phyloP scores from a whole-genome alignment of 140 eudicot species.

The Anethum foeniculum region DNA sequence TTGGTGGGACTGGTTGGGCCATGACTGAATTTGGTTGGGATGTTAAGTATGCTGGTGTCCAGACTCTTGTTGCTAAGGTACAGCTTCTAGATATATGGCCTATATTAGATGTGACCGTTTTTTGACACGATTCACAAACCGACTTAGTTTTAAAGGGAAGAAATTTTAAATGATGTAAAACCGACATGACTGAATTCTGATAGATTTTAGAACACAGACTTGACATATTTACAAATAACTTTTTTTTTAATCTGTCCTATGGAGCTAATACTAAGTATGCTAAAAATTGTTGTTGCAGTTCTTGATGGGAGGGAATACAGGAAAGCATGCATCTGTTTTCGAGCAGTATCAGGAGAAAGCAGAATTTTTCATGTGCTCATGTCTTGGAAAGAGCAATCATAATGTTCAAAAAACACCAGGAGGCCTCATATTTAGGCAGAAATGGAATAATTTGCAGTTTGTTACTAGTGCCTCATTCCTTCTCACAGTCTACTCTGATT shows the following conservation, averaged over 20 bases:
- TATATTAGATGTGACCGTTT: neutral
- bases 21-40: conserved; percentile 99
- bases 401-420: conserved; percentile 89
- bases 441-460: conserved; percentile 95
- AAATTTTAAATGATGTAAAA: no score
- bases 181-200: neutral
- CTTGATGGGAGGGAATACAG: conserved; percentile 75
- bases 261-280: neutral
- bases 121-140: no score
- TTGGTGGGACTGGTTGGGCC: conserved; percentile 98
- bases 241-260: no score
- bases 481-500: conserved; percentile 75
- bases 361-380: conserved; percentile 87
- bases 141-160: neutral
- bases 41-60: conserved; percentile 94
- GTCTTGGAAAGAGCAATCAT: conserved; percentile 61
- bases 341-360: conserved; percentile 74
- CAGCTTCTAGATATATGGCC: neutral
- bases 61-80: conserved; percentile 85
- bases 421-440: conserved; percentile 74
- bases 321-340: conserved; percentile 43
- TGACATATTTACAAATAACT: no score
- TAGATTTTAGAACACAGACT: no score
- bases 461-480: conserved; percentile 95
- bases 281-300: conserved; percentile 35